These are phyloP conservation scores for Fibroporia radiculosa DNA, from an alignment of 768 basidiomycete species.

Conservation along the genomic window DNA sequence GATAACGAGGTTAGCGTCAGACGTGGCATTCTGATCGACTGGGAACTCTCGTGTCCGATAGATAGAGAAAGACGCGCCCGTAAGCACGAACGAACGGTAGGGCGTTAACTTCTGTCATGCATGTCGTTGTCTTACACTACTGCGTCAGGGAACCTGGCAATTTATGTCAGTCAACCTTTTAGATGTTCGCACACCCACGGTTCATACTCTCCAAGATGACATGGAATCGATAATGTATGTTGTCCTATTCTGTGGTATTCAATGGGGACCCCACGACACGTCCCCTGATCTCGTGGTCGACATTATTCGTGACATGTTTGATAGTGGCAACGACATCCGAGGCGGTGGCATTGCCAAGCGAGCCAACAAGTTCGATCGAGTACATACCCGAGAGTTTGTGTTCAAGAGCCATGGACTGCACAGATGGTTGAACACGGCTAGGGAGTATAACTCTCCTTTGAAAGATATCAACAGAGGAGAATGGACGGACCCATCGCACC, in stretches of 20 bases:
- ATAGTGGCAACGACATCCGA: not conserved
- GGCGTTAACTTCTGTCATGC: not conserved
- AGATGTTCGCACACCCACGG: not conserved
- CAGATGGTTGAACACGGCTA: not conserved
- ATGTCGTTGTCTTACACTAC: not conserved
- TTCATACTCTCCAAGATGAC: constrained; percentile 8
- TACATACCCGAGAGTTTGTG: not conserved
- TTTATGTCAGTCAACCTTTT: constrained; percentile 6
- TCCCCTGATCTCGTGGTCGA: not conserved
- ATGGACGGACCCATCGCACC: no score
- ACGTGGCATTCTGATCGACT: constrained; percentile 8
- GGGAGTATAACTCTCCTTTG: not conserved
- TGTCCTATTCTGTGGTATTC: constrained; percentile 3
- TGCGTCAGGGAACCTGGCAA: constrained; percentile 5
- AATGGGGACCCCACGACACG: constrained; percentile 2
- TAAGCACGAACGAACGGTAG: not conserved
- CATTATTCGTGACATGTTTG: not conserved
- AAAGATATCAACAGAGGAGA: no score
- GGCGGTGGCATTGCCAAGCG: not conserved
- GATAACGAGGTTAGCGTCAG: constrained; percentile 3
- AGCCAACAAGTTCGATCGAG: not conserved
- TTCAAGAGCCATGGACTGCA: not conserved
- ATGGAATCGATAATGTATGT: constrained; percentile 10
- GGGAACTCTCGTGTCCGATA: constrained; percentile 3
- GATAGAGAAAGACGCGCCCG: constrained; percentile 1